A percentile compares a stretch with the other conserved stretches of the same genome.
phyloP scores from a whole-genome alignment of 306 rosid genomes.

The Cercis canadensis region DNA sequence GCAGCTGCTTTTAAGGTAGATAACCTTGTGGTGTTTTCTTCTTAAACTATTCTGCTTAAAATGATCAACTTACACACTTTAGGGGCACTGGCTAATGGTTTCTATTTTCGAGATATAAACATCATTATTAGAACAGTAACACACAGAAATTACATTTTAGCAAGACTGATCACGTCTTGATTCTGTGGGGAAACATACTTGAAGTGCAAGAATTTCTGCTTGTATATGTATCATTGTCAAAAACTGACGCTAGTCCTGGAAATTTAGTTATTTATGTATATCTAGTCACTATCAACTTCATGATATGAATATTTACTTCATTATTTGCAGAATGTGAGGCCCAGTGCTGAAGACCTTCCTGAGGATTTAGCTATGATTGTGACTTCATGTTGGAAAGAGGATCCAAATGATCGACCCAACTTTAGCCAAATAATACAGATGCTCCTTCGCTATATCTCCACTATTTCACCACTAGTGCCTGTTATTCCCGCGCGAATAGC shows the following conservation, averaged over 20 bases:
- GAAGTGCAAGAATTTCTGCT: no score
- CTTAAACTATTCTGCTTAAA: not conserved
- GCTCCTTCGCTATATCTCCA: conserved; percentile 74
- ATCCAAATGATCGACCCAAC: conserved; percentile 76
- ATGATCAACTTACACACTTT: conserved; percentile 8
- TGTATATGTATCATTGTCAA: no score
- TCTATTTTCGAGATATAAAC: not conserved
- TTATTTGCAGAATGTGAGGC: conserved; percentile 78
- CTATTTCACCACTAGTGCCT: conserved; percentile 57
- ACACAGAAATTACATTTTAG: not conserved
- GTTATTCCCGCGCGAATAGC: conserved; percentile 52
- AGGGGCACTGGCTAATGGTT: no score
- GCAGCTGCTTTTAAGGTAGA: conserved; percentile 96
- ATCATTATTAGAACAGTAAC: conserved; percentile 5
- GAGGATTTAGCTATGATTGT: conserved; percentile 72
- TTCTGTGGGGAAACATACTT: no score
- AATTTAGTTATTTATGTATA: no score
- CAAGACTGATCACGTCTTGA: no score
- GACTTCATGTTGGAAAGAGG: conserved; percentile 94
- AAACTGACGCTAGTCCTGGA: no score
- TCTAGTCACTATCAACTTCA: not conserved
- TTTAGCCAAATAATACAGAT: conserved; percentile 84
- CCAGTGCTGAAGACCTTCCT: conserved; percentile 83
- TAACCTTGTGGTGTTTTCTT: not conserved
- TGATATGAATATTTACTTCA: not conserved